A percentile compares a stretch with the other conserved stretches of the same genome.
phyloP scores from a whole-genome alignment of 148 eudicot genomes.

The Heliosperma pusillum region DNA sequence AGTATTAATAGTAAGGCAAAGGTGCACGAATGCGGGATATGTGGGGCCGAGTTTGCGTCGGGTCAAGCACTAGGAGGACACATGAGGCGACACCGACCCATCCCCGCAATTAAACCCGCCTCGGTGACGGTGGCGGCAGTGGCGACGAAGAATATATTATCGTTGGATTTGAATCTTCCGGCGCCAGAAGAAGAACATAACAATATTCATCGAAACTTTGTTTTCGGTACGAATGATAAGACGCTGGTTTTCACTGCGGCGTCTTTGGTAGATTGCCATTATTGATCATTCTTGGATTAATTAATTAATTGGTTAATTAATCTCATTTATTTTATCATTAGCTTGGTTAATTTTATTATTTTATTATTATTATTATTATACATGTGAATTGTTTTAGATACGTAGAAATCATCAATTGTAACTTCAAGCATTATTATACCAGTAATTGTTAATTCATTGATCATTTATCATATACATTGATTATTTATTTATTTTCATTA shows the following conservation, averaged over 20 bases:
- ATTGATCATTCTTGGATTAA: conserved; percentile 20
- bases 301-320: not conserved
- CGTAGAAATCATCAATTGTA: conserved; percentile 26
- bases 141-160: conserved; percentile 24
- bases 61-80: conserved; percentile 65
- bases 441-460: conserved; percentile 4
- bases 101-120: not conserved
- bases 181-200: conserved; percentile 62
- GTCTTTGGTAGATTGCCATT: conserved; percentile 65
- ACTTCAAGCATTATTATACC: conserved; percentile 9
- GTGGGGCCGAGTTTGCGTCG: conserved; percentile 49
- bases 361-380: too few species aligned
- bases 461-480: conserved; percentile 11
- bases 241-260: conserved; percentile 55
- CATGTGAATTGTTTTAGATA: conserved; percentile 34
- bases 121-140: not conserved
- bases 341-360: not conserved
- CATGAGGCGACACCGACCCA: conserved; percentile 60
- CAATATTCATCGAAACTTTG: conserved; percentile 34
- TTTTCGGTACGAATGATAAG: conserved; percentile 45
- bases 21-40: conserved; percentile 52
- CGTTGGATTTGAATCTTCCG: conserved; percentile 71
- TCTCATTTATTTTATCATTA: conserved; percentile 9
- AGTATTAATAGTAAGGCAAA: conserved; percentile 22
- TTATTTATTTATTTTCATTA: conserved; percentile 18